phyloP scores from a whole-genome alignment of 1,139 yeast genomes.

The Candida neerlandica region DNA sequence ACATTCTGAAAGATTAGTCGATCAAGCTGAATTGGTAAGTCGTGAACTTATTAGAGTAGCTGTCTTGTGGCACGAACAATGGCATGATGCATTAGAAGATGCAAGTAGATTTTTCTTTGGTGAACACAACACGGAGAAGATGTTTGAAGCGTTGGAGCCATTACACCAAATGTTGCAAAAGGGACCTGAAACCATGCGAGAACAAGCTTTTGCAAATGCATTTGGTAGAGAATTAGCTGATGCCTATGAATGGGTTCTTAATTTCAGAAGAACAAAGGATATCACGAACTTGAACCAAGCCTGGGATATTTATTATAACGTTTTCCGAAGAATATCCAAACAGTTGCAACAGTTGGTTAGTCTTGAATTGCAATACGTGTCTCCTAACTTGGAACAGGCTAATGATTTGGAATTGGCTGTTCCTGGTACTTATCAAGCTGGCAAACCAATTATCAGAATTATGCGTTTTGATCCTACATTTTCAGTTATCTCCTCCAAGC shows the following conservation, averaged over 20 bases:
- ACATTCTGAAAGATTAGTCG: conserved; percentile 82
- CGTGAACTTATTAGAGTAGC: conserved; percentile 92
- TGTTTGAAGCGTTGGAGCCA: conserved; percentile 91
- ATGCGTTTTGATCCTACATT: conserved; percentile 78
- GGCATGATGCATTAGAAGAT: conserved; percentile 98
- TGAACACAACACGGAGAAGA: conserved; percentile 91
- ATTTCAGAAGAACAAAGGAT: conserved; percentile 83
- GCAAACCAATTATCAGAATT: conserved; percentile 76
- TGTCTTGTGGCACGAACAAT: conserved; percentile 95
- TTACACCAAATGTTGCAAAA: conserved; percentile 77
- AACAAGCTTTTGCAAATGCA: conserved; percentile 88
- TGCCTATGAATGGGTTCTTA: conserved; percentile 92
- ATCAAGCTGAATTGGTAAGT: conserved; percentile 93
- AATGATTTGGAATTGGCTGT: conserved; percentile 82
- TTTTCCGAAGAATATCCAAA: conserved; percentile 86
- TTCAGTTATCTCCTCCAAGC: conserved; percentile 92
- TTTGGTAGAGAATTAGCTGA: conserved; percentile 92
- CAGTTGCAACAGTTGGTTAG: conserved; percentile 87
- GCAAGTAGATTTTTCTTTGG: conserved; percentile 94
- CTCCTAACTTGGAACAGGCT: conserved; percentile 84
- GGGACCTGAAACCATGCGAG: conserved; percentile 93
- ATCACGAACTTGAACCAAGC: conserved; percentile 91
- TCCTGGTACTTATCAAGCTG: conserved; percentile 92
- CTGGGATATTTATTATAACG: conserved; percentile 95
- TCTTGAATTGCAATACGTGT: conserved; percentile 87